phyloP scores from a whole-genome alignment of 2,329 filamentous ascomycete species.

The Fusarium subglutinans region DNA sequence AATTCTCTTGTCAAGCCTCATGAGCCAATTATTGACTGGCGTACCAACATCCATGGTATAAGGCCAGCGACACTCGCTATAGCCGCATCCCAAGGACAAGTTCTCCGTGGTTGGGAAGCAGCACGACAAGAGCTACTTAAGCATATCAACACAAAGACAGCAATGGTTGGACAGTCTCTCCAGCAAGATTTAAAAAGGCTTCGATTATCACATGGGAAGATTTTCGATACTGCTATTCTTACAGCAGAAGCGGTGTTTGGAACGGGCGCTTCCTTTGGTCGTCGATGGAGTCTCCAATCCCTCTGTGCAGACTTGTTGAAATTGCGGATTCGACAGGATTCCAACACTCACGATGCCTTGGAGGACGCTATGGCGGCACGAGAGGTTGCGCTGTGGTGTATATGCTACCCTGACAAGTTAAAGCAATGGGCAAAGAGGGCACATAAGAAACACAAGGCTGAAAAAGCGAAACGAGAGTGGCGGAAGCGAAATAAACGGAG shows the following conservation, averaged over 20 bases:
- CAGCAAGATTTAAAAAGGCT: not conserved
- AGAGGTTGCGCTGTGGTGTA: not conserved
- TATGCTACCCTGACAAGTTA: not conserved
- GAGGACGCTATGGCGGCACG: conserved; percentile 2
- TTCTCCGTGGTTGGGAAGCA: not conserved
- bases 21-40: not conserved
- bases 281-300: not conserved
- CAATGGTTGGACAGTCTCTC: not conserved
- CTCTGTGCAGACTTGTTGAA: not conserved
- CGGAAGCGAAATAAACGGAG: not conserved
- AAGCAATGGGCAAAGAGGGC: not conserved
- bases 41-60: conserved; percentile 4
- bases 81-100: not conserved
- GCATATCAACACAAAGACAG: not conserved
- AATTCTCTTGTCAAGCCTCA: conserved; percentile 5
- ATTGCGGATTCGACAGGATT: not conserved
- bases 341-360: not conserved
- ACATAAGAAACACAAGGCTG: not conserved
- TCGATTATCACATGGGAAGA: not conserved
- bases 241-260: not conserved
- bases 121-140: not conserved
- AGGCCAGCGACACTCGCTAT: not conserved
- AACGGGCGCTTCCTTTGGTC: fast-evolving
- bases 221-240: conserved; percentile 1
- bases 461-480: not conserved